A percentile compares a stretch with the other conserved stretches of the same genome.
Conservation (phyloP, 2,329 filamentous ascomycete species). For the Aspergillus unguis region DNA sequence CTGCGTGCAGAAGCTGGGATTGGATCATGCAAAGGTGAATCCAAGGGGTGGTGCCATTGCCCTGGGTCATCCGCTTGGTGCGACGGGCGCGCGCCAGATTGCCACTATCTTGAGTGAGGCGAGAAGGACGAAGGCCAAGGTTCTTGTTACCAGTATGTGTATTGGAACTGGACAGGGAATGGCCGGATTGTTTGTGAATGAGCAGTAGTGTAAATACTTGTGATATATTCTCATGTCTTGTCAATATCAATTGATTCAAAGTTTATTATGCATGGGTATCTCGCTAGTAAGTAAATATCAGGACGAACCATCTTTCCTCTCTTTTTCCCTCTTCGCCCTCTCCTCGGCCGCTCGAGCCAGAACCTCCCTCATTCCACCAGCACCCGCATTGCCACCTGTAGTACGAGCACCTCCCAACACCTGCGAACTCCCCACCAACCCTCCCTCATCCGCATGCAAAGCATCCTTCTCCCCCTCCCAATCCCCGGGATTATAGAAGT, state of each 20-base stretch:
- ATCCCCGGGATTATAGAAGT: slow-evolving; percentile 59
- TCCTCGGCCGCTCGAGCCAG: slow-evolving; percentile 72
- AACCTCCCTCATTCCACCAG: slow-evolving; percentile 68
- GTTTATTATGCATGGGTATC: slow-evolving; percentile 3
- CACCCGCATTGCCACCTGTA: slow-evolving; percentile 33
- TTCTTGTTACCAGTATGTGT: slow-evolving; percentile 89
- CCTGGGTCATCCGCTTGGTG: slow-evolving; percentile 83
- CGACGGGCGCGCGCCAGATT: slow-evolving; percentile 84
- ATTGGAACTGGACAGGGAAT: slow-evolving; percentile 66
- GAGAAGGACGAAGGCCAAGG: slow-evolving; percentile 80
- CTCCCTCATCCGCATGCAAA: slow-evolving; percentile 64
- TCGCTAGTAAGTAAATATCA: not conserved
- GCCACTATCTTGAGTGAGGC: slow-evolving; percentile 87
- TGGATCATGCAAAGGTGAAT: slow-evolving; percentile 74
- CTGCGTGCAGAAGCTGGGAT: slow-evolving; percentile 67
- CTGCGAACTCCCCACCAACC: slow-evolving; percentile 76
- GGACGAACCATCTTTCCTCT: slow-evolving; percentile 24
- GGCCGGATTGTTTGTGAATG: slow-evolving; percentile 64
- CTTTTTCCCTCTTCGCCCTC: slow-evolving; percentile 53
- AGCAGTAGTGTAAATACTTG: slow-evolving; percentile 44
- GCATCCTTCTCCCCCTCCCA: slow-evolving; percentile 49
- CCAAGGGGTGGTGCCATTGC: slow-evolving; percentile 92
- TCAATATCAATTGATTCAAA: not conserved
- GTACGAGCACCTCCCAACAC: slow-evolving; percentile 59
- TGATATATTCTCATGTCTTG: not conserved